Evolutionary conservation across 352 stramenopile genomes (phyloP), one percentile per base, ranked within the genome.

Genomic region (Lagenidium giganteum): DNA sequence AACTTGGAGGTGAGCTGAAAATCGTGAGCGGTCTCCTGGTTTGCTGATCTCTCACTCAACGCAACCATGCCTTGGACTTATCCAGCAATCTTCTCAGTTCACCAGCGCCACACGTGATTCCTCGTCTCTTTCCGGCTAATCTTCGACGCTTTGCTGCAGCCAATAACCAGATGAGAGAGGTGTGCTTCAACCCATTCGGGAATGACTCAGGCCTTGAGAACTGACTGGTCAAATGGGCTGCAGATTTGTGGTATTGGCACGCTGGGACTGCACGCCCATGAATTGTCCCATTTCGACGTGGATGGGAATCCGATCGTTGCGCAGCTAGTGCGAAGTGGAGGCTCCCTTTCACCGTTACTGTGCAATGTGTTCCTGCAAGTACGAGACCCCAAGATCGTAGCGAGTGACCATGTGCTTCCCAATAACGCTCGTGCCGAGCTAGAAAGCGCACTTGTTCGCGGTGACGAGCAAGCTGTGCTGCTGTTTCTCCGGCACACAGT

Each of bases 151-250:
- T 87, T 4, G 65, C 68, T 6, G 62, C 85, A 17, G 57, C 60
- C 4, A 72, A 73, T 38, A 87, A 87, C 49, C 58, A 79, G 47
- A 80, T 87, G 23, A 57, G 82, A 31, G 61, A 83, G 48, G 71
- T 84, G 47, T 12, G 39, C 17, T 17, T 9, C 38, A 33, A 24
- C 22, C 6, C 26, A 9, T 11, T 28, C 18, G 14, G 13, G 13
- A 27, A 27, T 28, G 20, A 28, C 2, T 33, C 8, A n/a, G n/a
- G n/a, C n/a, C n/a, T n/a, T n/a, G n/a, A n/a, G n/a, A 32, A 35
- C 9, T 12, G 28, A 37, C 8, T 36, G 11, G 11, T 34, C 2
- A 2, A 27, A 36, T 13, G 21, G 31, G 2, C 35, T 26, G 16
- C 30, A 87, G 74, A 21, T 85, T 5, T 76, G 67, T 24, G 72